A percentile compares a stretch with the other conserved stretches of the same genome.
Evolutionary conservation across 2,329 filamentous ascomycete species (phyloP).

Genomic region (Magnaporthiopsis poae): DNA sequence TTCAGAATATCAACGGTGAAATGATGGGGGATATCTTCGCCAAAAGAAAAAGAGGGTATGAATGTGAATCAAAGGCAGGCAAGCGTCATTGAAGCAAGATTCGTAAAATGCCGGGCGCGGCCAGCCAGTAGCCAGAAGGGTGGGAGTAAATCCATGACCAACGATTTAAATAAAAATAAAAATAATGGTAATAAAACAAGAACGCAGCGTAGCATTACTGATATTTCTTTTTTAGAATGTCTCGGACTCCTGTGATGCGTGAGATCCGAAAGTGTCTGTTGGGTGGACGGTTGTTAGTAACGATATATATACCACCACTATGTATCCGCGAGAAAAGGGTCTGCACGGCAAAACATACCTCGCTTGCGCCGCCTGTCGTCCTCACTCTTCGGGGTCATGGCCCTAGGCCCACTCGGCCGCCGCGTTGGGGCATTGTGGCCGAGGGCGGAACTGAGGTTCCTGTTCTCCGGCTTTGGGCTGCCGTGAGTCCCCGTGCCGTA

Average conservation of each 20-base stretch:
- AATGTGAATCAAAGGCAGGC: neutral
- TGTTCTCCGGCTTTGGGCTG: conserved; percentile 47
- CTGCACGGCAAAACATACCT: conserved; percentile 28
- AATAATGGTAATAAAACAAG: neutral
- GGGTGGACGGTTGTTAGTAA: neutral
- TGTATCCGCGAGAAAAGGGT: neutral
- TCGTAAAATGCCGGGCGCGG: neutral
- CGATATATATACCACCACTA: neutral
- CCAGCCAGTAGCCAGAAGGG: neutral
- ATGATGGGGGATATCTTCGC: conserved; percentile 2
- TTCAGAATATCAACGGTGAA: neutral
- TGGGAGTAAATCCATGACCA: neutral
- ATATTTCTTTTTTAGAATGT: conserved; percentile 34
- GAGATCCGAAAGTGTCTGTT: conserved; percentile 43
- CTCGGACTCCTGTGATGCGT: conserved; percentile 43
- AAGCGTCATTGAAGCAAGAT: neutral
- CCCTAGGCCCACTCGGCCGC: conserved; percentile 47
- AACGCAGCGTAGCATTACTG: neutral
- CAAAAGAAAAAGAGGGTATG: neutral
- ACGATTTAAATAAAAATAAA: neutral
- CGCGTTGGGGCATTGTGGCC: conserved; percentile 41
- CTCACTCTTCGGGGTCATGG: conserved; percentile 49
- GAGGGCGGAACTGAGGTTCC: conserved; percentile 44
- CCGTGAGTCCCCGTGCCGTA: conserved; percentile 35
- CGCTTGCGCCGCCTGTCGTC: conserved; percentile 46